Evolutionary conservation across 2,329 filamentous ascomycete genomes (phyloP).

Genomic region (Nectriaceae sp.): DNA sequence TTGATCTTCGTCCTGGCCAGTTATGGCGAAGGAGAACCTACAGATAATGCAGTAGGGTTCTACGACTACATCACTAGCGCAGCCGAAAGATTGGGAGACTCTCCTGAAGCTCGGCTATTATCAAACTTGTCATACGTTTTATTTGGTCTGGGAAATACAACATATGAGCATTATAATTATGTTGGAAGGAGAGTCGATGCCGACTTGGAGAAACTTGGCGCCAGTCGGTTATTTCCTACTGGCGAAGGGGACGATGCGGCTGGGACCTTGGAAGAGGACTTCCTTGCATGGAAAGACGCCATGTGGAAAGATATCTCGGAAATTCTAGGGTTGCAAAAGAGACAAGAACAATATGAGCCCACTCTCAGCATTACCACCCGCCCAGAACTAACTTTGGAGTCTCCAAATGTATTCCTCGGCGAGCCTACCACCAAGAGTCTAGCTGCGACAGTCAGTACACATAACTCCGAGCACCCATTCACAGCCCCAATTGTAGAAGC

Average conservation of each 20-base stretch:
- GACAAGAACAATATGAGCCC: background rate
- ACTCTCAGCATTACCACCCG: background rate
- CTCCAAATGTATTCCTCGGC: background rate
- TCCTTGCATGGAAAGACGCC: conserved; percentile 1
- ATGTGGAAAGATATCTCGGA: no score
- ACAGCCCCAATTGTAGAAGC: background rate
- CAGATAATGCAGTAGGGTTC: conserved; percentile 1
- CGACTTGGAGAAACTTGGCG: background rate
- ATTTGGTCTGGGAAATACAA: conserved; percentile 1
- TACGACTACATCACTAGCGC: conserved; percentile 1
- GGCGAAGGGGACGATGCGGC: conserved; percentile 1
- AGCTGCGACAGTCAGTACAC: no score
- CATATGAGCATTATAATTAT: conserved; percentile 1
- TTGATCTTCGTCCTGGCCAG: background rate
- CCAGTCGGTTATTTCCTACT: background rate
- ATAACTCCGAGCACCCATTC: background rate
- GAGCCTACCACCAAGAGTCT: no score
- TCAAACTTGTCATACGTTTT: background rate
- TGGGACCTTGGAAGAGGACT: background rate
- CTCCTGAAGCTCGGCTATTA: no score
- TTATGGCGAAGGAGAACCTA: conserved; percentile 2
- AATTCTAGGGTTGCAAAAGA: background rate
- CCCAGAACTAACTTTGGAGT: background rate
- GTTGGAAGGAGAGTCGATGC: background rate
- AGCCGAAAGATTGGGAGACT: no score